Evolutionary conservation across 208 protist species (phyloP).

Genomic region (Leishmania braziliensis): DNA sequence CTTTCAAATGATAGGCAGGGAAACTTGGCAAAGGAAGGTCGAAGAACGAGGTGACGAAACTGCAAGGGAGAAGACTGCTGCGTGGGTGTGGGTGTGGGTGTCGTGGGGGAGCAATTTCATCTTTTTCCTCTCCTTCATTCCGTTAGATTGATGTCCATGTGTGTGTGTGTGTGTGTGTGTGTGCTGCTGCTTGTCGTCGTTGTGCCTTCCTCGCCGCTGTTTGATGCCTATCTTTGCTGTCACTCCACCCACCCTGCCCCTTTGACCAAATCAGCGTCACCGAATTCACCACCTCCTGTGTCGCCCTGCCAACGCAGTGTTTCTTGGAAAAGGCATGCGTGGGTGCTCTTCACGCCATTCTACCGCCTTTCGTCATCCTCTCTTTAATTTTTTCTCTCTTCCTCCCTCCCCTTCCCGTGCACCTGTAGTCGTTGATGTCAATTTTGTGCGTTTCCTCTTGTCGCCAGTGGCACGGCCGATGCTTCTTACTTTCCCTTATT

Average conservation of each 20-base stretch:
- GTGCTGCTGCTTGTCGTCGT: neutral
- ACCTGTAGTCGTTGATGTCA: neutral
- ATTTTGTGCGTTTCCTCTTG: neutral
- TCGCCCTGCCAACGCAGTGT: no score
- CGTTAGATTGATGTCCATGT: neutral
- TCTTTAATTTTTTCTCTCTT: neutral
- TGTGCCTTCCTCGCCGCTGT: neutral
- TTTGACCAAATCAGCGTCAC: no score
- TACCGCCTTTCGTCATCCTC: no score
- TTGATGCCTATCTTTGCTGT: neutral
- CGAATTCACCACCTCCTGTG: no score
- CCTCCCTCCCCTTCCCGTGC: neutral
- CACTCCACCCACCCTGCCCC: no score
- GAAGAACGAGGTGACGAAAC: neutral
- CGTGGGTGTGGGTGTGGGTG: neutral
- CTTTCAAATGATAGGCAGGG: neutral
- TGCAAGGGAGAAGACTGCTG: neutral
- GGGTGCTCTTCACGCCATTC: no score
- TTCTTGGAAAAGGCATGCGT: no score
- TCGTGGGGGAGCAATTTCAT: constrained; percentile 2
- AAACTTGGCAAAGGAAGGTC: neutral
- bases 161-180: neutral
- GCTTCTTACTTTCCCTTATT: neutral
- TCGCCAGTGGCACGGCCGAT: neutral
- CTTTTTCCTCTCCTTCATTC: neutral